Conservation (phyloP, 345 rosid genomes). For the Eucalyptus cloeziana region DNA sequence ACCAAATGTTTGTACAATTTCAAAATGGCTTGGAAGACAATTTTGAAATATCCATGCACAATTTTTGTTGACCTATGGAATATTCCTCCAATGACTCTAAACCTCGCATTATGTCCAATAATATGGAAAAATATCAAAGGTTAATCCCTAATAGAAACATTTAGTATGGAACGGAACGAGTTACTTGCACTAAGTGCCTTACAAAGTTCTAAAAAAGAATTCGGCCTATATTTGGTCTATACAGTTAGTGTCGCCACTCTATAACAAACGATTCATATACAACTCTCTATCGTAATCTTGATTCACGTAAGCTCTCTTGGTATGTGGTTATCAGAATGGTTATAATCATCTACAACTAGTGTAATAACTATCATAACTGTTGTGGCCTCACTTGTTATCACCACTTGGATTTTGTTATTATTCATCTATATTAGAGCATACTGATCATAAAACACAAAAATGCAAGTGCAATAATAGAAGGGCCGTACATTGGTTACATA, state of each 20-base stretch:
- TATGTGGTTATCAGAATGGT: too few relatives aligned
- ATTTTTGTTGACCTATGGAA: not conserved
- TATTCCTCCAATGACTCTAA: not conserved
- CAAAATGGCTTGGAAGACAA: not conserved
- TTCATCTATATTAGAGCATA: not conserved
- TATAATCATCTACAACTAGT: too few relatives aligned
- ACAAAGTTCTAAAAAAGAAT: not conserved
- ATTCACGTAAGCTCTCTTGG: not conserved
- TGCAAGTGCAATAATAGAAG: not conserved
- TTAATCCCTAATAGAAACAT: not conserved
- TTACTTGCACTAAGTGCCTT: not conserved
- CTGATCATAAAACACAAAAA: not conserved
- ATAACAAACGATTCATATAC: too few relatives aligned
- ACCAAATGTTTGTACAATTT: too few relatives aligned
- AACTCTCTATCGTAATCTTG: not conserved
- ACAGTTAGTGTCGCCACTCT: not conserved
- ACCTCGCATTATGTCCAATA: not conserved
- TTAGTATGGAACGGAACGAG: fast-evolving
- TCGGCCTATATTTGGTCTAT: too few relatives aligned
- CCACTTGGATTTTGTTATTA: not conserved
- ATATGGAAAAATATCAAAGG: not conserved
- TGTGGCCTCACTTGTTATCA: not conserved
- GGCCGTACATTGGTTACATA: not conserved
- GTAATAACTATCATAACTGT: too few relatives aligned
- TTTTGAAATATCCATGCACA: not conserved